phyloP scores from a whole-genome alignment of 345 rosid species.

The Xanthoceras sorbifolium region DNA sequence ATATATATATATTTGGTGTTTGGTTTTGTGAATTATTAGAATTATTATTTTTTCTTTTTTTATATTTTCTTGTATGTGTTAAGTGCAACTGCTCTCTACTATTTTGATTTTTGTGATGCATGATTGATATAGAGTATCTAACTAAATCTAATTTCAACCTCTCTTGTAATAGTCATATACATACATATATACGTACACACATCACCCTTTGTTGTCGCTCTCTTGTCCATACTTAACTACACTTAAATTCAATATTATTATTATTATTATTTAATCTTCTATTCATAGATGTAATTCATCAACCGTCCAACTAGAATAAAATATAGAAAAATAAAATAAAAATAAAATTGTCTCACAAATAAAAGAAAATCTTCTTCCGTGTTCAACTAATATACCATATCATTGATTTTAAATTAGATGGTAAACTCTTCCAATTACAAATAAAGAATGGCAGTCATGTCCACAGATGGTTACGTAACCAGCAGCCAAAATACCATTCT shows the following conservation, averaged over 20 bases:
- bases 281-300: not conserved
- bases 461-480: too few relatives aligned
- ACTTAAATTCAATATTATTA: not conserved
- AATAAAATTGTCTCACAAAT: not conserved
- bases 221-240: not conserved
- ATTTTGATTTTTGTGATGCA: not conserved
- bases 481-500: too few relatives aligned
- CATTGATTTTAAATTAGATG: too few relatives aligned
- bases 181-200: not conserved
- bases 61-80: not conserved
- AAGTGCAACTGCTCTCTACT: not conserved
- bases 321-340: not conserved
- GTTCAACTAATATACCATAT: too few relatives aligned
- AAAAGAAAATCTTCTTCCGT: too few relatives aligned
- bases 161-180: not conserved
- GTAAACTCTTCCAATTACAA: too few relatives aligned
- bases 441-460: constrained; percentile 13
- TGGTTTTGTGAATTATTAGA: not conserved
- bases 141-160: constrained; percentile 5
- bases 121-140: not conserved
- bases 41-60: not conserved
- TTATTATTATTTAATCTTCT: not conserved
- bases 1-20: too few relatives aligned
- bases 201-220: constrained; percentile 12
- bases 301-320: not conserved